These are phyloP conservation scores for Pugionium cornutum DNA, from an alignment of 345 rosid species.

Conservation along the genomic window DNA sequence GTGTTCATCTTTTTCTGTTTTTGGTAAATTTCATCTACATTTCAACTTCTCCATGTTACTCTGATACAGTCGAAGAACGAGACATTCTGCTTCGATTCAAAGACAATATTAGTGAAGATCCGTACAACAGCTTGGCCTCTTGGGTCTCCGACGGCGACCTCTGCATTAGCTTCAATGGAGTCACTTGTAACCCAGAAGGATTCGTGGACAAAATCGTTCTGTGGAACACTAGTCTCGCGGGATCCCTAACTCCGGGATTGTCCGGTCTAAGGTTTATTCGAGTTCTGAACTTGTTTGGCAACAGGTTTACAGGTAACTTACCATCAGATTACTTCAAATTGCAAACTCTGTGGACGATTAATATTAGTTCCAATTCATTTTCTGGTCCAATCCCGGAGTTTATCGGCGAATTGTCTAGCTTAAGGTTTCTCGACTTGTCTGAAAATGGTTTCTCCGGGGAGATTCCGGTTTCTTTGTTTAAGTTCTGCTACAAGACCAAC, in stretches of 20 bases:
- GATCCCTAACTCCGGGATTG: conserved; percentile 63
- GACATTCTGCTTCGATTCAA: conserved; percentile 86
- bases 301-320: conserved; percentile 75
- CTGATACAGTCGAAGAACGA: conserved; percentile 56
- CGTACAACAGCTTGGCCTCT: conserved; percentile 56
- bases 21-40: conserved; percentile 44
- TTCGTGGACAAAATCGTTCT: conserved; percentile 80
- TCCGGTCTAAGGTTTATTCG: conserved; percentile 73
- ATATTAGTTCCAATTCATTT: conserved; percentile 84
- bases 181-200: conserved; percentile 69
- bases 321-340: conserved; percentile 68
- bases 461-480: conserved; percentile 72
- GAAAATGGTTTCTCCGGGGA: conserved; percentile 63
- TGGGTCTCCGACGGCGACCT: conserved; percentile 66
- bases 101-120: conserved; percentile 69
- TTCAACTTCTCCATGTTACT: conserved; percentile 42
- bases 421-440: conserved; percentile 93
- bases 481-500: conserved; percentile 68
- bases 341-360: conserved; percentile 82
- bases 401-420: conserved; percentile 70
- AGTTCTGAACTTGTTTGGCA: conserved; percentile 85
- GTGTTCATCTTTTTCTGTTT: conserved; percentile 49
- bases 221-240: conserved; percentile 83
- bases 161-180: conserved; percentile 69
- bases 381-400: conserved; percentile 91